Percentiles rank a stretch among this genome's conserved stretches.
These are phyloP conservation scores for Penicillium janthinellum DNA, from an alignment of 2,329 filamentous ascomycete species.

Conservation along the genomic window DNA sequence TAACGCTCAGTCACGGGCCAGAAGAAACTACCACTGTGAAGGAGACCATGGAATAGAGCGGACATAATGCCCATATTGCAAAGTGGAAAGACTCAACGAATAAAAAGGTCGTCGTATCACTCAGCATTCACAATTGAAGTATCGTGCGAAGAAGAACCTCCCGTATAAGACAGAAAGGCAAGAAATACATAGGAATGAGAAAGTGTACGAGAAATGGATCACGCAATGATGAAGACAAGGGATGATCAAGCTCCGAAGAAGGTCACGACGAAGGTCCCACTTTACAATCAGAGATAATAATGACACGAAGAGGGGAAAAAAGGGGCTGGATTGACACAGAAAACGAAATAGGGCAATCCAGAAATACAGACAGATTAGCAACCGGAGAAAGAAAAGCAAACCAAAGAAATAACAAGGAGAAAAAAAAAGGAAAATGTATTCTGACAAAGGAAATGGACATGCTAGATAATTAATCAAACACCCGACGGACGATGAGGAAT, in stretches of 20 bases:
- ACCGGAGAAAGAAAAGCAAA: slow-evolving; percentile 9
- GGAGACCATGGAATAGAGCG: neutral
- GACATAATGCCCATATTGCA: slow-evolving; percentile 1
- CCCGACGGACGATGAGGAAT: slow-evolving; percentile 33
- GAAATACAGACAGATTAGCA: slow-evolving; percentile 7
- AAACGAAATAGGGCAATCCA: neutral
- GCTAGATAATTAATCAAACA: slow-evolving; percentile 40
- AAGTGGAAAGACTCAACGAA: neutral
- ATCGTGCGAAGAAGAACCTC: slow-evolving; percentile 20
- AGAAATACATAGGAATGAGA: neutral
- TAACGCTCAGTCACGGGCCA: neutral
- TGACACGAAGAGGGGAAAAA: slow-evolving; percentile 25
- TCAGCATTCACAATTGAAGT: slow-evolving; percentile 20
- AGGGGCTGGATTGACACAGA: slow-evolving; percentile 17
- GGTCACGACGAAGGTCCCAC: slow-evolving; percentile 21
- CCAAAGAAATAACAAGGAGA: slow-evolving; percentile 17
- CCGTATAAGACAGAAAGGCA: slow-evolving; percentile 23
- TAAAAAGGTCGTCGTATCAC: slow-evolving; percentile 8
- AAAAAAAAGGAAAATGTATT: slow-evolving; percentile 27
- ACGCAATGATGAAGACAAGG: slow-evolving; percentile 11
- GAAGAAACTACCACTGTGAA: neutral
- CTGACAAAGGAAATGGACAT: slow-evolving; percentile 36
- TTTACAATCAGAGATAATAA: slow-evolving; percentile 33
- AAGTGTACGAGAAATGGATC: neutral
- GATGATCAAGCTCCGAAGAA: slow-evolving; percentile 21